Base-by-base conservation (phyloP, 2,329 filamentous ascomycete genomes). In the Xylariaceae sp. region DNA sequence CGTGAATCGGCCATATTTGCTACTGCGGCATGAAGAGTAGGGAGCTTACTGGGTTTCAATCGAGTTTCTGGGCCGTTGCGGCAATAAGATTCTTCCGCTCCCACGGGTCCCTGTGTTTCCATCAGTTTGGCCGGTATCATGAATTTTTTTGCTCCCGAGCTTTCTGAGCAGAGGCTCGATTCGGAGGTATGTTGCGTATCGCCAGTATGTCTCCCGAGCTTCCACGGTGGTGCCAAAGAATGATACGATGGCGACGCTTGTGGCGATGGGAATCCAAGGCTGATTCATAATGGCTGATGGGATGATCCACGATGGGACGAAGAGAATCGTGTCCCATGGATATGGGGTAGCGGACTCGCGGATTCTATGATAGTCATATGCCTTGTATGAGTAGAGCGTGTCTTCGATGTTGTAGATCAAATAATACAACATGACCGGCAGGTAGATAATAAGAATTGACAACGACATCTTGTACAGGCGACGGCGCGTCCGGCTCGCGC, bases 201-300 rank as follows among this genome's bases (percentile, higher is more conserved):
- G 26, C 5, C 78, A 71, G 64, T 83, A 83, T 49, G 69, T 70
- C 53, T 78, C 78, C 55, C 76, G 68, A 10, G 78, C 77, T 29
- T 83, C 80, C 22, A 72, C 72, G n/a, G 77, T 80, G 54, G 74
- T 74, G 43, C 81, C 80, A 51, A 83, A 84, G 66, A 80, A 81
- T 29, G 74, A 40, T 40, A 82, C 77, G 45, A 83, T 72, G 44
- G 75, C 71, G 1, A 78, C 61, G 4, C 72, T 69, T 2, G 77
- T 74, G 2, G 78, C 47, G 49, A 80, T 76, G 19, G 73, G 58
- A 18, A 82, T 71, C 68, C 78, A 84, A 49, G 70, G 71, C 54
- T 73, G 71, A 59, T 79, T 78, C 60, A 79, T 60, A 46, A 70
- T 62, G 1, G 64, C 49, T 47, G 74, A 76, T 12, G 65, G 61